Conservation (phyloP, 345 rosid genomes). For the Trapa bicornis region DNA sequence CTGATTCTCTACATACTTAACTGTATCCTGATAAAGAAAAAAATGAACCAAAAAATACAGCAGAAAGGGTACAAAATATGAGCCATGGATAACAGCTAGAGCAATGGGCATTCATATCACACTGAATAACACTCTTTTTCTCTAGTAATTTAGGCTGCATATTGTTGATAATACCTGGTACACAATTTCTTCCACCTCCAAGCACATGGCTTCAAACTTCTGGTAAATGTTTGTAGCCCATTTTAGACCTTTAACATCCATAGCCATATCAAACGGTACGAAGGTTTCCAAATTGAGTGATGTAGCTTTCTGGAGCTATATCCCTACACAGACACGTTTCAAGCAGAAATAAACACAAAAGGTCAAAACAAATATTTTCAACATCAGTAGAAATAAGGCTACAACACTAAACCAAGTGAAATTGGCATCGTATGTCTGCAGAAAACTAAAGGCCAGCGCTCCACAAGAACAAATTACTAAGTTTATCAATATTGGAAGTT, state of each 20-base stretch:
- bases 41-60: not conserved
- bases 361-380: no score
- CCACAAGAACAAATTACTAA: no score
- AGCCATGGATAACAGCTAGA: not conserved
- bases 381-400: no score
- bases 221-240: constrained; percentile 71
- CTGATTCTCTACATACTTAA: constrained; percentile 63
- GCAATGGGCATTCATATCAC: not conserved
- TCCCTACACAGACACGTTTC: not conserved
- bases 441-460: no score
- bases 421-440: no score
- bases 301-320: not conserved
- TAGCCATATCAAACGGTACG: constrained; percentile 4
- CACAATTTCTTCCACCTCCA: constrained; percentile 84
- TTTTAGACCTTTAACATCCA: constrained; percentile 56
- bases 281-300: not conserved
- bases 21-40: constrained; percentile 42
- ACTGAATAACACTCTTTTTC: not conserved
- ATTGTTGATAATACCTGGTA: constrained; percentile 36
- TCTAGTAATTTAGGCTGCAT: not conserved
- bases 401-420: no score
- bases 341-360: not conserved
- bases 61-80: not conserved
- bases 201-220: constrained; percentile 80
- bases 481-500: not conserved